Base-by-base conservation (phyloP, 768 basidiomycete species). In the Clavaria fumosa region DNA sequence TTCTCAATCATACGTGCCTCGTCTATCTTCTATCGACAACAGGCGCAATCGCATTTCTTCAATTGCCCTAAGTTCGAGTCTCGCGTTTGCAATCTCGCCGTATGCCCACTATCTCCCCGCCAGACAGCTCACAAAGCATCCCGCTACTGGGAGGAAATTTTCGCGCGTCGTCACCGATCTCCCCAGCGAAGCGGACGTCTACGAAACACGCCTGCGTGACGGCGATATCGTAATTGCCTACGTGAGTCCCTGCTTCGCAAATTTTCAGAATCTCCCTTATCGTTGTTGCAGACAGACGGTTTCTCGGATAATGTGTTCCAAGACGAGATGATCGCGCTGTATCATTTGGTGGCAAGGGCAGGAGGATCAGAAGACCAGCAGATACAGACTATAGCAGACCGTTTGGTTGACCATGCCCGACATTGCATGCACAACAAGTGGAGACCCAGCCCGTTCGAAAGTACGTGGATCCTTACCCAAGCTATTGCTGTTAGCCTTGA, bases 371-470 rank as follows among this genome's bases (percentile, higher is more conserved):
- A 83, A 43, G 69, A 69, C 24, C 54, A 61, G 22, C 72, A 74
- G 49, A 78, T 74, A 2, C 75, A 84, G 49, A 57, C 58, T 10
- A 76, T 88, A 53, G 78, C 84, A 5, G 73, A 84, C 47, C 68
- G 73, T 15, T 60, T 84, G 35, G 72, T 85, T 2, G 66, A 77
- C 23, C 78, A 80, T 47, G 69, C 84, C 2, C 64, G 62, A 42
- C 54, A 61, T 19, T 82, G 78, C 50, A 86, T 88, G 84, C 59
- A 56, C 42, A 75, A 71, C 49, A 69, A 66, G 43, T 64, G 58
- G 38, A 61, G 75, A 46, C 62, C 70, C 21, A 81, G 76, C 53
- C 84, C 84, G 2, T 88, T 86, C 46, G 74, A 82, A 56, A 68
- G 78, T 71, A 51, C 49, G 75, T 59, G 39, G 27, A 5, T 2